Conservation (phyloP, 345 rosid species). For the Psidium guajava region DNA sequence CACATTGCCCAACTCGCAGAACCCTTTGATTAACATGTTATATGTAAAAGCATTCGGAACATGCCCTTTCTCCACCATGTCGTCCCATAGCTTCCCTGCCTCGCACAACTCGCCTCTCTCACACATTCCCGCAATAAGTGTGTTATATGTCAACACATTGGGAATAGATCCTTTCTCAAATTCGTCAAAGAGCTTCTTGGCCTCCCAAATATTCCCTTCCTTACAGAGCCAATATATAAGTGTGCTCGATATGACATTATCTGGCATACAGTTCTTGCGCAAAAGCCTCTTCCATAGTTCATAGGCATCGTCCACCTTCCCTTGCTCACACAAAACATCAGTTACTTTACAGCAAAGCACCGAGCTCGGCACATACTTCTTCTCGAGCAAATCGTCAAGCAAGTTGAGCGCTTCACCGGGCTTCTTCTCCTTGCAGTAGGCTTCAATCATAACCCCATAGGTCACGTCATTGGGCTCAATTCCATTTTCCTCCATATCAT, state of each 20-base stretch:
- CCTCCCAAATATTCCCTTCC: constrained; percentile 56
- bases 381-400: constrained; percentile 67
- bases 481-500: constrained; percentile 72
- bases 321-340: constrained; percentile 49
- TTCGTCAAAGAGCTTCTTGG: constrained; percentile 67
- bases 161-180: constrained; percentile 68
- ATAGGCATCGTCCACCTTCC: constrained; percentile 70
- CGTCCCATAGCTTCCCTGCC: constrained; percentile 77
- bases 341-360: constrained; percentile 72
- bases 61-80: constrained; percentile 73
- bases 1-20: constrained; percentile 49
- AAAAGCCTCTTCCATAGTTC: constrained; percentile 65
- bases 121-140: constrained; percentile 70
- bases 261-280: constrained; percentile 62
- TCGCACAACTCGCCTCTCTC: constrained; percentile 61
- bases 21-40: constrained; percentile 61
- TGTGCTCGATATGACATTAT: constrained; percentile 62
- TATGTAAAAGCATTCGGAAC: constrained; percentile 68
- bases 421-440: constrained; percentile 51
- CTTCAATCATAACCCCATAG: constrained; percentile 77
- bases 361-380: constrained; percentile 47
- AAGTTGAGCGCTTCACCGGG: constrained; percentile 65
- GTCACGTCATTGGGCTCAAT: constrained; percentile 76
- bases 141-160: constrained; percentile 63
- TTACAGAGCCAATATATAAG: constrained; percentile 83